Conservation (phyloP, 345 rosid species). For the Erodium maritimum region DNA sequence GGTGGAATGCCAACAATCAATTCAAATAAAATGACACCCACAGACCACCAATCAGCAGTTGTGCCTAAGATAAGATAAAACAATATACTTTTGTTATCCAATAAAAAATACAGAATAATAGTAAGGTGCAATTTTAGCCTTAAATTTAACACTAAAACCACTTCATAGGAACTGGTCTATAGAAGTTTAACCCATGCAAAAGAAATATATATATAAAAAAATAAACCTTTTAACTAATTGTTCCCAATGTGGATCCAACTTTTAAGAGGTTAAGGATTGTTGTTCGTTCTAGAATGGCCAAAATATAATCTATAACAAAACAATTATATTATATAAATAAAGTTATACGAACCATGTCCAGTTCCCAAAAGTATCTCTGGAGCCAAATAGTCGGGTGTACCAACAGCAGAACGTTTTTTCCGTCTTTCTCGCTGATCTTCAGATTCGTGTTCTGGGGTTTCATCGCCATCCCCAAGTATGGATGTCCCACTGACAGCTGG, state of each 20-base stretch:
- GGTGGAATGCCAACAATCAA: slow-evolving; percentile 97
- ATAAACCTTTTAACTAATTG: not conserved
- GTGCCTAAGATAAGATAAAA: slow-evolving; percentile 44
- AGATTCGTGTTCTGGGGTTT: slow-evolving; percentile 32
- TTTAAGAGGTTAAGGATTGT: not conserved
- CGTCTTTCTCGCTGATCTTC: slow-evolving; percentile 61
- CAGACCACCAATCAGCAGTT: slow-evolving; percentile 99
- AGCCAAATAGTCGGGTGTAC: slow-evolving; percentile 99
- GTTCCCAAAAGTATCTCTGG: slow-evolving; percentile 99
- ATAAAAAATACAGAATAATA: no score
- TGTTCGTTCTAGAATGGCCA: no score
- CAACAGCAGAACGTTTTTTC: slow-evolving; percentile 98
- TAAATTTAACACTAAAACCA: not conserved
- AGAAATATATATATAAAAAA: no score
- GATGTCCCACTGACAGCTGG: slow-evolving; percentile 76
- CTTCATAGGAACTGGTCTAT: not conserved
- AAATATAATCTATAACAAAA: no score
- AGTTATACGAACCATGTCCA: slow-evolving; percentile 81
- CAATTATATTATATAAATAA: slow-evolving; percentile 1
- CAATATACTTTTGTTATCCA: not conserved
- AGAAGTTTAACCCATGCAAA: not conserved
- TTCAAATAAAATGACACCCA: slow-evolving; percentile 88
- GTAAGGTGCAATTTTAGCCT: not conserved
- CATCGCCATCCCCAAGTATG: slow-evolving; percentile 65
- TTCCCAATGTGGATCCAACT: not conserved